Percentiles rank a stretch among this genome's conserved stretches.
These are phyloP conservation scores for Ammopiptanthus mongolicus DNA, from an alignment of 306 rosid species.

Conservation along the genomic window DNA sequence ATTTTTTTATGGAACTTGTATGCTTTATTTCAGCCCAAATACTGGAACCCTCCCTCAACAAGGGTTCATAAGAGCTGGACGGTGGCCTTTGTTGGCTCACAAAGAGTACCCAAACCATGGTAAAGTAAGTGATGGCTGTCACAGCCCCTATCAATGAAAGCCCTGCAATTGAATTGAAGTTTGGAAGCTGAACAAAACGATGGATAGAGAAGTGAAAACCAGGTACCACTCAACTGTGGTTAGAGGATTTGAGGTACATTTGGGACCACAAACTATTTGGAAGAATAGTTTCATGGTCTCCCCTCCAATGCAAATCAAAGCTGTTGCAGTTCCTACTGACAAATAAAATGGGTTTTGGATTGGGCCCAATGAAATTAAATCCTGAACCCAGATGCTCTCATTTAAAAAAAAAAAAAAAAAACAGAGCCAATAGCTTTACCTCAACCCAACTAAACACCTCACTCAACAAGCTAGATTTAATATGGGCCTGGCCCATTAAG, in stretches of 20 bases:
- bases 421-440: too few species aligned
- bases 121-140: slow-evolving; percentile 91
- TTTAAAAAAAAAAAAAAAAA: too few species aligned
- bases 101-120: slow-evolving; percentile 98
- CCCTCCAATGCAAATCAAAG: slow-evolving; percentile 92
- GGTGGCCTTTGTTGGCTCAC: slow-evolving; percentile 87
- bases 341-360: slow-evolving; percentile 33
- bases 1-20: slow-evolving; percentile 23
- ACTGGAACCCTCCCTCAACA: not conserved
- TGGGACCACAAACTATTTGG: slow-evolving; percentile 89
- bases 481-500: too few species aligned
- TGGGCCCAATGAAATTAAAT: too few species aligned
- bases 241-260: slow-evolving; percentile 80
- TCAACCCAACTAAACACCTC: too few species aligned
- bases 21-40: slow-evolving; percentile 30
- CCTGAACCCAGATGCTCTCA: too few species aligned
- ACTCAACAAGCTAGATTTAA: too few species aligned
- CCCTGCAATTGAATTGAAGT: slow-evolving; percentile 96
- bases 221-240: slow-evolving; percentile 98
- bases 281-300: slow-evolving; percentile 98
- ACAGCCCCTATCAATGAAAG: slow-evolving; percentile 94
- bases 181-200: slow-evolving; percentile 95
- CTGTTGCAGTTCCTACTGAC: slow-evolving; percentile 99
- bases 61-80: slow-evolving; percentile 73
- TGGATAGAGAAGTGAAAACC: slow-evolving; percentile 88